phyloP scores from a whole-genome alignment of 768 basidiomycete species.

The Clitopilus passeckerianus region DNA sequence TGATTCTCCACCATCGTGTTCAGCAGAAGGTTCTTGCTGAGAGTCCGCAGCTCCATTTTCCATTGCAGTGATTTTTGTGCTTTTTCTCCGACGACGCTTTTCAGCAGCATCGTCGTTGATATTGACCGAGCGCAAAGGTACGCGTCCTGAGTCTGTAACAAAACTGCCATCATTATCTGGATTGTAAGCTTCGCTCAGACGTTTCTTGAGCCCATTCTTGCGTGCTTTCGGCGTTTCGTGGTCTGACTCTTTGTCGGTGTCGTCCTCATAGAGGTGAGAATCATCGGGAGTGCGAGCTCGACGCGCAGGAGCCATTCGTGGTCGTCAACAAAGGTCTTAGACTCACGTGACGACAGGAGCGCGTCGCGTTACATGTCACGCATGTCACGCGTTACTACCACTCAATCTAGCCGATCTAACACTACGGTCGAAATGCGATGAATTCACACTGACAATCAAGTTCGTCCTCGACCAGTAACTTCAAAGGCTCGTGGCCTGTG shows the following conservation, averaged over 20 bases:
- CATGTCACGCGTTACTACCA: neutral
- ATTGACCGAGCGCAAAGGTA: constrained; percentile 43
- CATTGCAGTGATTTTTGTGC: constrained; percentile 55
- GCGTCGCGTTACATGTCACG: constrained; percentile 18
- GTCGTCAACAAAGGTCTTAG: constrained; percentile 34
- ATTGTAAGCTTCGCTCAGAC: constrained; percentile 54
- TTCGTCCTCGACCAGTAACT: constrained; percentile 43
- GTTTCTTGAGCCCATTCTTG: constrained; percentile 45
- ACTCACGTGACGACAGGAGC: constrained; percentile 29
- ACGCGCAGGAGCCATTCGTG: constrained; percentile 28
- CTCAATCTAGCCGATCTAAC: neutral
- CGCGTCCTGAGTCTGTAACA: constrained; percentile 27
- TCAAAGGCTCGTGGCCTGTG: constrained; percentile 71
- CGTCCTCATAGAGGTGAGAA: constrained; percentile 29
- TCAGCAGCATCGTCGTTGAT: constrained; percentile 86
- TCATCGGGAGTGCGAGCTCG: constrained; percentile 30
- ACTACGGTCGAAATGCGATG: neutral
- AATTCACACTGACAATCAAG: neutral
- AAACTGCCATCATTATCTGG: constrained; percentile 40
- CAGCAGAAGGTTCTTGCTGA: constrained; percentile 43
- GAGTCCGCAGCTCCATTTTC: constrained; percentile 57
- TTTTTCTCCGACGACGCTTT: constrained; percentile 78
- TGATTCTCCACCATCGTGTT: constrained; percentile 34
- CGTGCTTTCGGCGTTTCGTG: constrained; percentile 32
- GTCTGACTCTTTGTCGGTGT: constrained; percentile 33